These are phyloP conservation scores for Aspergillus terreus DNA, from an alignment of 2,329 filamentous ascomycete genomes.

Conservation along the genomic window DNA sequence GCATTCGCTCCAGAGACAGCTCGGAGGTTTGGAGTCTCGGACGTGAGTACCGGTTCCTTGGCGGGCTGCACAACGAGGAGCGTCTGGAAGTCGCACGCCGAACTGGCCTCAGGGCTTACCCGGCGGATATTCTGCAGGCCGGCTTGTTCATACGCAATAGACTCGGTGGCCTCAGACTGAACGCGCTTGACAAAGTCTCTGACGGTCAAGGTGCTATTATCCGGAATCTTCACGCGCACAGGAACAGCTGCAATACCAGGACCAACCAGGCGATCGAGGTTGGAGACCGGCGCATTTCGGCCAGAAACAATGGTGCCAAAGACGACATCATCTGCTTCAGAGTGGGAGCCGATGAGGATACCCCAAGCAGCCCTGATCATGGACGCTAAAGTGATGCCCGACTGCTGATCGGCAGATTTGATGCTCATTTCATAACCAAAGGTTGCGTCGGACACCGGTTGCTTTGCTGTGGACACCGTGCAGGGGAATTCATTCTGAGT, in stretches of 20 bases:
- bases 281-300: constrained; percentile 7
- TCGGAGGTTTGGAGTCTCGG: constrained; percentile 1
- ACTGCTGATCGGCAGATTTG: background rate
- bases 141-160: constrained; percentile 9
- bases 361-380: constrained; percentile 9
- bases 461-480: background rate
- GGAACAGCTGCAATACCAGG: constrained; percentile 9
- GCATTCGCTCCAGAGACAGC: constrained; percentile 5
- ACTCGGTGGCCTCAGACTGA: constrained; percentile 2
- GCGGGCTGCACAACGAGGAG: constrained; percentile 8
- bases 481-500: constrained; percentile 2
- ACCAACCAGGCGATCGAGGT: constrained; percentile 4
- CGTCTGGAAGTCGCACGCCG: constrained; percentile 8
- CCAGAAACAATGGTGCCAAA: constrained; percentile 8
- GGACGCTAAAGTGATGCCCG: constrained; percentile 3
- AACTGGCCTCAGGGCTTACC: background rate
- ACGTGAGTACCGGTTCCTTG: constrained; percentile 1
- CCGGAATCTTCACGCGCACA: constrained; percentile 4
- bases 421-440: background rate
- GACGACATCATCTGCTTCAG: constrained; percentile 7
- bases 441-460: constrained; percentile 1
- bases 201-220: background rate
- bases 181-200: constrained; percentile 3
- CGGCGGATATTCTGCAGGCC: constrained; percentile 9
- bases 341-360: constrained; percentile 4